These are phyloP conservation scores for Hypoxylon sp. DNA, from an alignment of 2,329 filamentous ascomycete genomes.

Conservation along the genomic window DNA sequence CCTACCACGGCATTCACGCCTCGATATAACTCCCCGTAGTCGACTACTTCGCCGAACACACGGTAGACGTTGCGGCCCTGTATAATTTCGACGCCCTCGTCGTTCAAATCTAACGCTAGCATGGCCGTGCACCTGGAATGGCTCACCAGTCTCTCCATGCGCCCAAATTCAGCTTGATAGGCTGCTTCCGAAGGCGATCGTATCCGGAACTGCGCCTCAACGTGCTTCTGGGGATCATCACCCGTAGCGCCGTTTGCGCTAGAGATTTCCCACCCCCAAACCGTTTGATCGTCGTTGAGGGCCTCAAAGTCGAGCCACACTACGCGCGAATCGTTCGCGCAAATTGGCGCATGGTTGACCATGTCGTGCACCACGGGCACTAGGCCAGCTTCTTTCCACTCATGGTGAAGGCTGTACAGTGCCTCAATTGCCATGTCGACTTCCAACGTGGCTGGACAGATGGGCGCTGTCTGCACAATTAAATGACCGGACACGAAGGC, in stretches of 20 bases:
- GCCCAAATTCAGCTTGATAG: slow-evolving; percentile 42
- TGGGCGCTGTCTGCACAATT: slow-evolving; percentile 56
- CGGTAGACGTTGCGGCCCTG: slow-evolving; percentile 56
- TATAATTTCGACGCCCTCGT: slow-evolving; percentile 50
- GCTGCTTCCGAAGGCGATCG: slow-evolving; percentile 29
- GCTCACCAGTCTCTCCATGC: slow-evolving; percentile 49
- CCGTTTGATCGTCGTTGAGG: background rate
- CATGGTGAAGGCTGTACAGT: slow-evolving; percentile 50
- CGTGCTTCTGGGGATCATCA: slow-evolving; percentile 17
- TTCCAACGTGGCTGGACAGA: slow-evolving; percentile 57
- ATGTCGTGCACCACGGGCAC: slow-evolving; percentile 27
- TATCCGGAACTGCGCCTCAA: slow-evolving; percentile 39
- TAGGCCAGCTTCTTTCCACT: background rate
- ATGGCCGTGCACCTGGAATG: slow-evolving; percentile 49
- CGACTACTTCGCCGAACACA: slow-evolving; percentile 53
- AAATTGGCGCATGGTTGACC: slow-evolving; percentile 36
- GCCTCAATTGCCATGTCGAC: slow-evolving; percentile 52
- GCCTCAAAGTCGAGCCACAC: slow-evolving; percentile 49
- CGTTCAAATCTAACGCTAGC: slow-evolving; percentile 42
- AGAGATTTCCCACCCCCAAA: slow-evolving; percentile 4
- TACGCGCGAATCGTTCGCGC: slow-evolving; percentile 33
- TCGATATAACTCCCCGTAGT: slow-evolving; percentile 51
- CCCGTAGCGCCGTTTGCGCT: slow-evolving; percentile 25
- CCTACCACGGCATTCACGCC: slow-evolving; percentile 51
- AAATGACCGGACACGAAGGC: slow-evolving; percentile 55